Base-by-base conservation (phyloP, 306 rosid species). In the Vigna nakashimae region DNA sequence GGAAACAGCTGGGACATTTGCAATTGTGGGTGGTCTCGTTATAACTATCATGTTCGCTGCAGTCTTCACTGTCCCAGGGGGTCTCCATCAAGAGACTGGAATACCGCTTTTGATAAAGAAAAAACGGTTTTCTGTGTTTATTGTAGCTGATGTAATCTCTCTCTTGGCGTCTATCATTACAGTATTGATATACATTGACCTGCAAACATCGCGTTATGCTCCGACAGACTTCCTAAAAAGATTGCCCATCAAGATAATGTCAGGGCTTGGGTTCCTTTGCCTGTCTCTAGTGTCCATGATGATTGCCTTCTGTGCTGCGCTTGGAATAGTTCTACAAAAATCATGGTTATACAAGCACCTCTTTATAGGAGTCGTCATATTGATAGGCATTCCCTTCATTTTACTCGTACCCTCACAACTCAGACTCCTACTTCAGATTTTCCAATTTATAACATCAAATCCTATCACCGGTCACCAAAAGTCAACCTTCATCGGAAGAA, bases 1-100 rank as follows among this genome's bases (percentile, higher is more conserved):
- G 34, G 49, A 71, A 0, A 64, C 82, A 22, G 70, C 79, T 2
- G 3, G 18, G 7, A 56, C 81, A 5, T 70, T 63, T 2, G 14
- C 80, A 4, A 0, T 73, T 22, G 86, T 78, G 6, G 71, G 72
- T 6, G 12, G 50, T 68, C 24, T 68, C 14, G 26, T 68, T 13
- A 68, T 22, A 2, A 68, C 73, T 8, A 8, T 68, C 4, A 13
- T 26, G 73, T 68, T 68, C 8, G 42, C 73, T 14, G 73, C 73
- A 26, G 0, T 26, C 28, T 26, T 26, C 28, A 26, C 28, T 26
- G 28, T 26, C 3, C 28, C 28, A 26, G 28, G 28, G 28, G 28
- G 28, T 26, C 28, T 26, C 28, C 28, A 26, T 26, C 3, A 26
- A 26, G 28, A 26, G 2, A 26, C 28, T 26, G 28, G 28, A 26